phyloP scores from a whole-genome alignment of 768 basidiomycete genomes.

The Boletus sp. region DNA sequence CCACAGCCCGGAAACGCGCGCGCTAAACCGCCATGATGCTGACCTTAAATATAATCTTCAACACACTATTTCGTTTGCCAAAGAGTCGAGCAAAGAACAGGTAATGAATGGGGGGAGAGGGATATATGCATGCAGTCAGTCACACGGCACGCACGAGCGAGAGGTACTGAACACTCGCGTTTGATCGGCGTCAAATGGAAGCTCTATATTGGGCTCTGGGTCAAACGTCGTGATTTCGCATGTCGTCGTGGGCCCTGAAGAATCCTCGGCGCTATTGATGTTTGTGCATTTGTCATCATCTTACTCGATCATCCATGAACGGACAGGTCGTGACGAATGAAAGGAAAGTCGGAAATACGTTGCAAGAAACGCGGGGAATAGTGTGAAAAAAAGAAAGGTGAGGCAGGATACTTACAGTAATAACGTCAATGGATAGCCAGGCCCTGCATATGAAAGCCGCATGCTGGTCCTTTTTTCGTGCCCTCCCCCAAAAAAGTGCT shows the following conservation, averaged over 20 bases:
- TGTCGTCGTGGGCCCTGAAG: conserved; percentile 77
- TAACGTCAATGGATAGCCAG: conserved; percentile 75
- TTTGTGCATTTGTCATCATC: conserved; percentile 2
- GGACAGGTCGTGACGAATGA: neutral
- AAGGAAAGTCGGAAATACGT: neutral
- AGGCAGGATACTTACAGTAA: conserved; percentile 59
- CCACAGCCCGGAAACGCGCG: neutral
- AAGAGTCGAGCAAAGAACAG: neutral
- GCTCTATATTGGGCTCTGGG: conserved; percentile 76
- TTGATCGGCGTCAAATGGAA: conserved; percentile 69
- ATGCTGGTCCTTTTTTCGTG: conserved; percentile 74
- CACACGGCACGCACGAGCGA: neutral
- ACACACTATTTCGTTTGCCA: conserved; percentile 43
- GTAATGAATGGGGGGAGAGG: neutral
- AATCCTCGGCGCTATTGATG: conserved; percentile 64
- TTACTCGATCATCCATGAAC: conserved; percentile 3
- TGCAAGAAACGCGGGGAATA: neutral
- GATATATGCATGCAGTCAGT: conserved; percentile 5
- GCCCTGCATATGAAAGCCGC: conserved; percentile 79
- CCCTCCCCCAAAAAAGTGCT: conserved; percentile 52
- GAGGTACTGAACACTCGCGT: conserved; percentile 40
- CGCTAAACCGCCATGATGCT: conserved; percentile 6
- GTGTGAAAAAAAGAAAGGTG: neutral
- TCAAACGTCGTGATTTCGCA: conserved; percentile 87
- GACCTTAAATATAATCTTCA: conserved; percentile 87